Percentiles rank a stretch among this genome's conserved stretches.
Conservation (phyloP, 495 filamentous ascomycete species). For the Cenococcum geophilum region DNA sequence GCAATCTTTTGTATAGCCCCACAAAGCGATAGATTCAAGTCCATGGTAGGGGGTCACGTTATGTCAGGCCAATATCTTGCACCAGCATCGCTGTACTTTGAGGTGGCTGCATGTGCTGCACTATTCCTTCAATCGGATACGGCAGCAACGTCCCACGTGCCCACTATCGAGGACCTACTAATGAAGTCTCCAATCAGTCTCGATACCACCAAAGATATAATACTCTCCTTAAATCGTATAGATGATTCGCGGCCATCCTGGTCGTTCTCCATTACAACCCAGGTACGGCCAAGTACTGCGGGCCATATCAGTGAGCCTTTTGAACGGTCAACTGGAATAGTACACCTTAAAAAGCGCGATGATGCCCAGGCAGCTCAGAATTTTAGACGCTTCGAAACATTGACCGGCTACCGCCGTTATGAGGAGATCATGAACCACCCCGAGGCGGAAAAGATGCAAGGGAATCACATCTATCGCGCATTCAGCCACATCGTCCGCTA, state of each 20-base stretch:
- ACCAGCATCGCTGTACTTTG: conserved; percentile 9
- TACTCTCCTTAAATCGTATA: not conserved
- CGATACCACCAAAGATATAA: not conserved
- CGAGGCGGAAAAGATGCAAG: conserved; percentile 46
- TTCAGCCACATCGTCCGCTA: conserved; percentile 50
- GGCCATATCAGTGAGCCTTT: not conserved
- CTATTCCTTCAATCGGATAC: not conserved
- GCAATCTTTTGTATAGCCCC: not conserved
- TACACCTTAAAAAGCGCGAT: not conserved
- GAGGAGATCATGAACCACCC: conserved; percentile 36
- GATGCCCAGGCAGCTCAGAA: not conserved
- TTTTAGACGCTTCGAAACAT: conserved; percentile 38
- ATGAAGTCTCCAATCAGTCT: not conserved
- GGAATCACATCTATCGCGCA: conserved; percentile 44
- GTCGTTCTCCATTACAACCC: not conserved
- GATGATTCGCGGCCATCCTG: not conserved
- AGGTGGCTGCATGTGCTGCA: not conserved
- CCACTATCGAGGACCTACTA: not conserved
- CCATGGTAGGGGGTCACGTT: not conserved
- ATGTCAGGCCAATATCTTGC: conserved; percentile 1
- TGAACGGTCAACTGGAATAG: not conserved
- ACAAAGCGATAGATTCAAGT: not conserved
- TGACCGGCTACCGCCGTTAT: conserved; percentile 36
- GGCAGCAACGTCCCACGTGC: not conserved
- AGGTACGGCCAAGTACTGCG: not conserved